Percentiles rank a stretch among this genome's conserved stretches.
phyloP scores from a whole-genome alignment of 2,329 filamentous ascomycete species.

The Cercospora sojina region DNA sequence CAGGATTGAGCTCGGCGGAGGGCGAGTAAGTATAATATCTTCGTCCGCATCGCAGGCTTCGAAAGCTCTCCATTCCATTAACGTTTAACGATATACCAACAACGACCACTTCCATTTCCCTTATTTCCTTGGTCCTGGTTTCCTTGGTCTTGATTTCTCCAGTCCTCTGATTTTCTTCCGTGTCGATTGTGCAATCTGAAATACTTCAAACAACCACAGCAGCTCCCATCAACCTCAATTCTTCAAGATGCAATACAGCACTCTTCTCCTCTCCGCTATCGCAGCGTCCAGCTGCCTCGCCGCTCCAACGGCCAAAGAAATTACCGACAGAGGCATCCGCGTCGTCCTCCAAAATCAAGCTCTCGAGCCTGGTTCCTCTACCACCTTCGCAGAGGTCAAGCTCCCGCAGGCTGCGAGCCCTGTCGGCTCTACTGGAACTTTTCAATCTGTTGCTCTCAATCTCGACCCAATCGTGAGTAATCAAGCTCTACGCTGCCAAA shows the following conservation, averaged over 20 bases:
- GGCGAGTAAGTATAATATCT: slow-evolving; percentile 4
- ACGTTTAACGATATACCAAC: background rate
- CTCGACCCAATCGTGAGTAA: slow-evolving; percentile 16
- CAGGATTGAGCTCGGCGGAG: background rate
- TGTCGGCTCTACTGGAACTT: slow-evolving; percentile 16
- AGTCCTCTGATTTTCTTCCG: background rate
- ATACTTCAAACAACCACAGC: background rate
- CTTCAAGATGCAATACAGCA: slow-evolving; percentile 26
- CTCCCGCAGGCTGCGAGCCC: slow-evolving; percentile 10
- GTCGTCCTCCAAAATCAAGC: slow-evolving; percentile 14
- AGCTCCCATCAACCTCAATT: background rate
- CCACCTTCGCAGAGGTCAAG: slow-evolving; percentile 15
- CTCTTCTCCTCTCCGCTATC: slow-evolving; percentile 16
- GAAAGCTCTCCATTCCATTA: background rate
- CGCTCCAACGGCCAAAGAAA: slow-evolving; percentile 10
- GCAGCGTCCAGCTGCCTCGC: slow-evolving; percentile 17
- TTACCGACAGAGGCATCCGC: slow-evolving; percentile 12
- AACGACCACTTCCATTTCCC: background rate
- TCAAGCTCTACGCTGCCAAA: slow-evolving; percentile 21
- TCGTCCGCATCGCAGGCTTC: background rate
- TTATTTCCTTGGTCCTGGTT: slow-evolving; percentile 2
- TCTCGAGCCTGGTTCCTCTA: slow-evolving; percentile 12
- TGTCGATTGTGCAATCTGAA: background rate
- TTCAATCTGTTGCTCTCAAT: slow-evolving; percentile 14
- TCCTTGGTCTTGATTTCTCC: slow-evolving; percentile 11